Base-by-base conservation (phyloP, 768 basidiomycete species). In the Phaffia australis region DNA sequence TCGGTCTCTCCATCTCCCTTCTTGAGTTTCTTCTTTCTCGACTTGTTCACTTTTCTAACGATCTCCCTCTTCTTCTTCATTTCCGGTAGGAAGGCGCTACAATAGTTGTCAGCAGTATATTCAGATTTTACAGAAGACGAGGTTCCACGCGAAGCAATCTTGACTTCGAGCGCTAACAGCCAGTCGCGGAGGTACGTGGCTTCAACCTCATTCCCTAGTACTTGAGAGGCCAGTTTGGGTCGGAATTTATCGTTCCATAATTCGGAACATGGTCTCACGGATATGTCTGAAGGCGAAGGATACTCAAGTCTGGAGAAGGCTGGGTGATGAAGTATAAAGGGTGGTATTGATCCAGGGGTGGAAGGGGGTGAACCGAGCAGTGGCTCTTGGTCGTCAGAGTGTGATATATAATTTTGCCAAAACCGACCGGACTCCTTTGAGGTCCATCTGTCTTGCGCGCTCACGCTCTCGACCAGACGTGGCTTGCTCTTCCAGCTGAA, bases 101-200 rank as follows among this genome's bases (percentile, higher is more conserved):
- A n/a, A 27, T 18, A 47, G 27, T 29, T 61, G 23, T 15, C 56
- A 4, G 7, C 11, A 14, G 19, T 29, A n/a, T 32, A 19, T 14
- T 1, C 63, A 25, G 54, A 23, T 42, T 47, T 23, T n/a, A 23
- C 46, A 29, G 15, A 23, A 27, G 15, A 35, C 52, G 47, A 48
- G 35, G 4, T 27, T 18, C 50, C 23, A 15, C 18, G 21, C 5
- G 18, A 46, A 49, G 50, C 63, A 49, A 11, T 58, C 19, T 74
- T 74, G 18, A 77, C 69, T 19, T 73, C 69, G 3, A 77, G 69
- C 8, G 72, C 71, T 15, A 59, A 51, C 1, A 77, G 69, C 76
- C 76, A 77, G 27, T 75, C 73, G 7, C 71, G 70, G 16, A 76
- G 71, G 61, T 77, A 77, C 1, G 66, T 63, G 15, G 76, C 71